These are phyloP conservation scores for Kodamaea laetipori DNA, from an alignment of 805 yeast genomes.

Conservation along the genomic window DNA sequence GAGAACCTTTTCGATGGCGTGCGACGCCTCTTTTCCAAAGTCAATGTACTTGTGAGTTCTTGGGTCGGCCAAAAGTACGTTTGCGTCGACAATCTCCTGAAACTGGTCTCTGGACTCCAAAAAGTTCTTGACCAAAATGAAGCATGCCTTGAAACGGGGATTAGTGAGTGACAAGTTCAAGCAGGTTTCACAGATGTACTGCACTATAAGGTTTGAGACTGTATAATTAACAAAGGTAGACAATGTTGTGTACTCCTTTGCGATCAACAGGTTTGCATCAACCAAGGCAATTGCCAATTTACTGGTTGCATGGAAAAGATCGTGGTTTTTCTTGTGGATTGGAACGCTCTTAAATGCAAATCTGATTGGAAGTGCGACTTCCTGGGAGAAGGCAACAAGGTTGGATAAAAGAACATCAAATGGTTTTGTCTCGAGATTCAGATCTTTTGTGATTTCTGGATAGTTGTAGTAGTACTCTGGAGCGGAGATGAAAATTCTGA, in stretches of 20 bases:
- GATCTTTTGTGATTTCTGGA: constrained; percentile 22
- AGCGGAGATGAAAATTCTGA: constrained; percentile 33
- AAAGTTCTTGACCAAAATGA: constrained; percentile 37
- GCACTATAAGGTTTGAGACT: constrained; percentile 34
- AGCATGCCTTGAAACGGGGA: constrained; percentile 37
- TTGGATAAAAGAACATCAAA: constrained; percentile 16
- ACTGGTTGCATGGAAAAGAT: constrained; percentile 38
- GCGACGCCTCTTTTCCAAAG: constrained; percentile 24
- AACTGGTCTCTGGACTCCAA: constrained; percentile 28
- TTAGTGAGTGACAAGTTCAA: constrained; percentile 36
- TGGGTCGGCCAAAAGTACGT: constrained; percentile 12
- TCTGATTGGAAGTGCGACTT: constrained; percentile 29
- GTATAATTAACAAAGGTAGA: constrained; percentile 29
- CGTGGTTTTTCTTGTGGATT: constrained; percentile 17
- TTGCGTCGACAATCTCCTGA: constrained; percentile 12
- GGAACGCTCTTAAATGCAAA: constrained; percentile 25
- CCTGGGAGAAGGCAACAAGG: constrained; percentile 24
- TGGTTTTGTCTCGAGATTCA: constrained; percentile 14
- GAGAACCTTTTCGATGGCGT: constrained; percentile 39
- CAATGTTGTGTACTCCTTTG: constrained; percentile 22
- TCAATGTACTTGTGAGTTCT: constrained; percentile 14
- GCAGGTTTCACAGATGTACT: constrained; percentile 39
- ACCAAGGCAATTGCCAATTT: constrained; percentile 35
- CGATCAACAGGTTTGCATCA: constrained; percentile 18
- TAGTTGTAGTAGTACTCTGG: constrained; percentile 40